Base-by-base conservation (phyloP, 495 filamentous ascomycete genomes). In the Hyaloscypha variabilis region DNA sequence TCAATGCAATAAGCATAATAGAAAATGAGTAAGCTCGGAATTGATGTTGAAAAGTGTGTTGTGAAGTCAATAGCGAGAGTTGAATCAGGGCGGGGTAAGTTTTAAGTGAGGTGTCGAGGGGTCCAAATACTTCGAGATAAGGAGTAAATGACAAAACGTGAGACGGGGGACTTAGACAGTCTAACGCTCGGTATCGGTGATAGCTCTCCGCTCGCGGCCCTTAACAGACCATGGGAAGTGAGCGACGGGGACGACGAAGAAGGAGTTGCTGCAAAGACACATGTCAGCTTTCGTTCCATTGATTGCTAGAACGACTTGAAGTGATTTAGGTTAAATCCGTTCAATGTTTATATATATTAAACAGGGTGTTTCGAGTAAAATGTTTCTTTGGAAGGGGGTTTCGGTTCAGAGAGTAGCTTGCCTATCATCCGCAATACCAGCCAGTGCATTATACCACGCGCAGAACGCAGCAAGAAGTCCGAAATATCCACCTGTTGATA, bases 201-300 rank as follows among this genome's bases (percentile, higher is more conserved):
- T 19, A 28, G 51, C 49, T 54, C 53, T 63, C 10, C 26, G 51
- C 77, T 87, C 79, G 68, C 88, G 89, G 51, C 89, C 93, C 81
- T 92, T 94, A 71, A 92, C 90, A 34, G 90, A 94, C 95, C 95
- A 97, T 49, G 94, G 95, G 87, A 99, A 97, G 86, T 97, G 95
- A 67, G 88, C 86, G 70, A 97, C 95, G 60, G 93, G 94, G 69
- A 97, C 82, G 74, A 95, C 83, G 86, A 99, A 97, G 91, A 98
- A 98, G 77, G 91, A 94, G 85, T 87, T 87, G 76, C 84, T 86
- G 61, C 49, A 28, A 21, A 24, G 31, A 10, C 29, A 24, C 49
- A 13, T 46, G 17, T 46, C 13, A 46, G 39, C 39, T 17, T 17
- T 46, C 10, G 13, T 36, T 36, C 6, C 31, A 36, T 36, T 46